Evolutionary conservation across 2,329 filamentous ascomycete species (phyloP).

Genomic region (Botryotinia convoluta): DNA sequence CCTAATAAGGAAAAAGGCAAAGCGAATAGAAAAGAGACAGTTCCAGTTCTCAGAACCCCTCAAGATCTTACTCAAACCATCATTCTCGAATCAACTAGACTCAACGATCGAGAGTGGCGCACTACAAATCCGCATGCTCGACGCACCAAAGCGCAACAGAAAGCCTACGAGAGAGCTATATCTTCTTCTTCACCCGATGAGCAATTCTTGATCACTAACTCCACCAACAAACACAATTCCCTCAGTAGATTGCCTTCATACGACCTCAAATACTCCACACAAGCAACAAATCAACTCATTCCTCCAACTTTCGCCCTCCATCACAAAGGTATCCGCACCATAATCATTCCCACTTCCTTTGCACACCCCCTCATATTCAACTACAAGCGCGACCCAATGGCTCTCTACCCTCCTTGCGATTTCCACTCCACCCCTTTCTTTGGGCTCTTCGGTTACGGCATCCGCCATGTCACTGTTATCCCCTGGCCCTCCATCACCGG

Average conservation of each 20-base stretch:
- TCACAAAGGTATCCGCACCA: constrained; percentile 18
- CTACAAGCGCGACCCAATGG: constrained; percentile 21
- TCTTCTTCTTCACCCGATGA: not conserved
- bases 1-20: not conserved
- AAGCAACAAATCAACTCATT: not conserved
- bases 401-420: constrained; percentile 24
- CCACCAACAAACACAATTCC: not conserved
- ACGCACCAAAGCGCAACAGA: not conserved
- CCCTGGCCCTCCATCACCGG: constrained; percentile 18
- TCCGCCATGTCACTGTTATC: constrained; percentile 26
- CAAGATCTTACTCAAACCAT: constrained; percentile 16
- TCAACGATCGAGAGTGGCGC: constrained; percentile 9
- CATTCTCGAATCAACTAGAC: constrained; percentile 5
- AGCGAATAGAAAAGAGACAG: not conserved
- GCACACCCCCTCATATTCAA: constrained; percentile 37
- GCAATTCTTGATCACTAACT: not conserved
- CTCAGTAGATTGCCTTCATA: not conserved
- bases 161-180: not conserved
- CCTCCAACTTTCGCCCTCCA: not conserved
- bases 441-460: constrained; percentile 30
- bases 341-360: constrained; percentile 31
- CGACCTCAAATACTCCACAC: not conserved
- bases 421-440: constrained; percentile 34
- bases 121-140: not conserved
- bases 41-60: not conserved